Conservation (phyloP, 768 basidiomycete genomes). For the Crassisporium funariophilum region DNA sequence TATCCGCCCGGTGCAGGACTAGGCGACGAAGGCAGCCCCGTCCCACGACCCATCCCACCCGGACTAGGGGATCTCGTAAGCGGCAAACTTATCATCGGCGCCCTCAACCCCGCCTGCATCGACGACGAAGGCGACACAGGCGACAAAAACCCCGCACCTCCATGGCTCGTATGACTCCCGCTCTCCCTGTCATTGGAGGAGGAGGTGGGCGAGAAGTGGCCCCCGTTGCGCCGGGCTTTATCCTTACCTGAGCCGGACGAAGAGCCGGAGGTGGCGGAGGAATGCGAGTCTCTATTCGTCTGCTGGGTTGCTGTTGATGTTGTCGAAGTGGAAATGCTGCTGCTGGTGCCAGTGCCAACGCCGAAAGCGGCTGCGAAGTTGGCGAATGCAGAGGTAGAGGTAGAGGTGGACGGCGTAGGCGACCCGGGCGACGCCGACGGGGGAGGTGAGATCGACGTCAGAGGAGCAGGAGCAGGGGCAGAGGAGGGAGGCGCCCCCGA, state of each 20-base stretch:
- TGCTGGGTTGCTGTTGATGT: no score
- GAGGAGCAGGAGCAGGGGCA: slow-evolving; percentile 1
- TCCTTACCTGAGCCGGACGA: slow-evolving; percentile 21
- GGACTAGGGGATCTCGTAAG: no score
- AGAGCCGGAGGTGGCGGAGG: slow-evolving; percentile 14
- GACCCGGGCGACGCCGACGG: background rate
- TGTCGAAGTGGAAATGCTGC: no score
- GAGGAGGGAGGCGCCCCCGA: slow-evolving; percentile 5
- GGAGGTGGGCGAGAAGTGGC: slow-evolving; percentile 13
- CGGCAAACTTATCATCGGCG: no score
- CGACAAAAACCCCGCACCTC: background rate
- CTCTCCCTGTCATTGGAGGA: no score
- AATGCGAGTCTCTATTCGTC: slow-evolving; percentile 13
- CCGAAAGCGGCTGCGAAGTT: background rate
- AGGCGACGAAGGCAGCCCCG: no score
- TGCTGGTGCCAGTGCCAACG: no score
- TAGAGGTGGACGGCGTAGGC: background rate
- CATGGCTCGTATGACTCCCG: slow-evolving; percentile 17
- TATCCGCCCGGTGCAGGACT: background rate
- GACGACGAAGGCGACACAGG: slow-evolving; percentile 6
- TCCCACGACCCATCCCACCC: no score
- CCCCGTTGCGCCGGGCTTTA: slow-evolving; percentile 9
- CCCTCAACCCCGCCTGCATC: background rate
- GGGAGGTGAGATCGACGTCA: background rate
- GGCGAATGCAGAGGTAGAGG: background rate